Conservation (phyloP, 2,329 filamentous ascomycete genomes). For the Pseudogymnoascus sp. region DNA sequence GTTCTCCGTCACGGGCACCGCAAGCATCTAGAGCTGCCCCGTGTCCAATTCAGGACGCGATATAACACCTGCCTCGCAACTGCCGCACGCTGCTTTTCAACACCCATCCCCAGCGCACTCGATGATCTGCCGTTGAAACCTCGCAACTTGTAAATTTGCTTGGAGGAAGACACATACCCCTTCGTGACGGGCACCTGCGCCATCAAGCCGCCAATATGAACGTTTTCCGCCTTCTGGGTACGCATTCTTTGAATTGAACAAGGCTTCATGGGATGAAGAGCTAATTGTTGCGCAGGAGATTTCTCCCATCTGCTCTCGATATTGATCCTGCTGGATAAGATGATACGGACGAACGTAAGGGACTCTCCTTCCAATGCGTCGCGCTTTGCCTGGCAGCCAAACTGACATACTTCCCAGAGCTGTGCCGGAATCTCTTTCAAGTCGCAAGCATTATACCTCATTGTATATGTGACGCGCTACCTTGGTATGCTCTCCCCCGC, state of each 20-base stretch:
- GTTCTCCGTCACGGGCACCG: neutral
- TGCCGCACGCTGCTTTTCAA: neutral
- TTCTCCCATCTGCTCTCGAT: conserved; percentile 93
- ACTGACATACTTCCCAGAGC: conserved; percentile 52
- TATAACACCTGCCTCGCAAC: conserved; percentile 7
- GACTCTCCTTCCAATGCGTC: neutral
- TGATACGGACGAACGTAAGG: conserved; percentile 79
- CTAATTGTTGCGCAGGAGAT: conserved; percentile 53
- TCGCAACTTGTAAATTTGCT: neutral
- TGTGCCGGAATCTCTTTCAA: conserved; percentile 98
- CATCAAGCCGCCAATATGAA: conserved; percentile 46
- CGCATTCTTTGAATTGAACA: conserved; percentile 20
- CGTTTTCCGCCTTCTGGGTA: conserved; percentile 60
- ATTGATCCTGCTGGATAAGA: conserved; percentile 91
- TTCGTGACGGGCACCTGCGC: conserved; percentile 9
- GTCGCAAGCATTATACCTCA: conserved; percentile 86
- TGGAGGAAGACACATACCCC: neutral
- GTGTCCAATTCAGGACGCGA: conserved; percentile 10
- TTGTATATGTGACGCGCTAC: conserved; percentile 91
- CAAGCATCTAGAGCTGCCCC: conserved; percentile 11
- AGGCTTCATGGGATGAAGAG: neutral
- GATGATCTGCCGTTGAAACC: conserved; percentile 5
- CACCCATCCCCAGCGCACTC: conserved; percentile 4
- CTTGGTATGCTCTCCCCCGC: conserved; percentile 51
- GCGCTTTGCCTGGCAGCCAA: neutral